A percentile compares a stretch with the other conserved stretches of the same genome.
These are phyloP conservation scores for Kalanchoe fedtschenkoi DNA, from an alignment of 164 flowering plant species.

Conservation along the genomic window DNA sequence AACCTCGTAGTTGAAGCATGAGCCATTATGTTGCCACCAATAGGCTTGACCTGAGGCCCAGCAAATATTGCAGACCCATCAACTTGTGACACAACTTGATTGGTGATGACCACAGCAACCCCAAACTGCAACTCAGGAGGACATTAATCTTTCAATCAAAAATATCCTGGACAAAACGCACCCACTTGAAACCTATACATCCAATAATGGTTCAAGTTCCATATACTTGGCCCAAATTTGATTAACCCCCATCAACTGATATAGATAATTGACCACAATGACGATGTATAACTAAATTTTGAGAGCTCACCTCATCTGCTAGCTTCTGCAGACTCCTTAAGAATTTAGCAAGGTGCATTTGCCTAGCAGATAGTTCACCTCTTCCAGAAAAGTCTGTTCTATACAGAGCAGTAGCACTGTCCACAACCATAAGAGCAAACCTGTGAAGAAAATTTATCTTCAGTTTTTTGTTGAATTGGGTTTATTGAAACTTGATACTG, in stretches of 20 bases:
- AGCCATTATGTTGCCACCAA: conserved; percentile 98
- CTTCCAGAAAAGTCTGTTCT: conserved; percentile 92
- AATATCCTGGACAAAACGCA: background rate
- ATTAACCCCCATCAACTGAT: background rate
- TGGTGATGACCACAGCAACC: conserved; percentile 92
- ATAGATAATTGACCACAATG: background rate
- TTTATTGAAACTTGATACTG: background rate
- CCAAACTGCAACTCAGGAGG: conserved; percentile 54
- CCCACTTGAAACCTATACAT: background rate
- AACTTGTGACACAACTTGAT: conserved; percentile 98
- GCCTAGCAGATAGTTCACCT: conserved; percentile 93
- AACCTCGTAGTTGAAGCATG: conserved; percentile 97
- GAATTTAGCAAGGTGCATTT: conserved; percentile 82
- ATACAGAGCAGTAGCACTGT: conserved; percentile 89
- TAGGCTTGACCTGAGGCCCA: conserved; percentile 92
- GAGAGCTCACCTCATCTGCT: conserved; percentile 76
- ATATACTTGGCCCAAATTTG: background rate
- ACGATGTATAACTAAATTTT: background rate
- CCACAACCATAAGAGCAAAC: conserved; percentile 89
- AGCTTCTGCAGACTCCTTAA: conserved; percentile 79
- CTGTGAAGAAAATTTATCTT: conserved; percentile 18
- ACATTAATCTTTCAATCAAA: background rate
- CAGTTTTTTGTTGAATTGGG: background rate
- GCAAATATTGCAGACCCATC: conserved; percentile 91
- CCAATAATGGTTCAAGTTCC: background rate